These are phyloP conservation scores for Debaryomyces subglobosus DNA, from an alignment of 1,139 yeast species.

Conservation along the genomic window DNA sequence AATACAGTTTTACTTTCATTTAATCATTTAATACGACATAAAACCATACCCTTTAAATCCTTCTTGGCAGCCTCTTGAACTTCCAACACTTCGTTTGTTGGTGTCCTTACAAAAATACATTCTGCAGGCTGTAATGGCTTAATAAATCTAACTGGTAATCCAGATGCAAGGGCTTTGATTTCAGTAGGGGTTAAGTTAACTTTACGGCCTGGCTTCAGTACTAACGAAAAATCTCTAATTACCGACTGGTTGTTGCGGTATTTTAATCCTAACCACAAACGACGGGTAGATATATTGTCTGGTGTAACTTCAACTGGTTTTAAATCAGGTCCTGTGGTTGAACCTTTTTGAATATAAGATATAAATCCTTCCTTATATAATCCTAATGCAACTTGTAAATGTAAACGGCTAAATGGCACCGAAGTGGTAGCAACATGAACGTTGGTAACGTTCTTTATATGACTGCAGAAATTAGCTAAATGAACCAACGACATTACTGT, in stretches of 20 bases:
- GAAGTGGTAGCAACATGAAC: constrained; percentile 76
- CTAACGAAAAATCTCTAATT: constrained; percentile 66
- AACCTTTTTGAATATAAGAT: constrained; percentile 82
- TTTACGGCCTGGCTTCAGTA: constrained; percentile 84
- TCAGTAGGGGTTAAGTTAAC: constrained; percentile 67
- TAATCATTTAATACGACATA: constrained; percentile 70
- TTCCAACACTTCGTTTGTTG: constrained; percentile 62
- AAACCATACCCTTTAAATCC: constrained; percentile 72
- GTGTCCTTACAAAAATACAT: constrained; percentile 65
- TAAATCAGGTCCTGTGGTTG: constrained; percentile 85
- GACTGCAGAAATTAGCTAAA: constrained; percentile 85
- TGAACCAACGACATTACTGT: constrained; percentile 76
- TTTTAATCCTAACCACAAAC: constrained; percentile 90
- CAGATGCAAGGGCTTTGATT: constrained; percentile 72
- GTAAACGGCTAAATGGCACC: constrained; percentile 82
- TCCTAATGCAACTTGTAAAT: constrained; percentile 80
- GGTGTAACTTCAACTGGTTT: constrained; percentile 79
- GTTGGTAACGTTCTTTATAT: constrained; percentile 83
- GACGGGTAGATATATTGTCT: constrained; percentile 82
- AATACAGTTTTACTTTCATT: neutral
- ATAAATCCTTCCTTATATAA: constrained; percentile 91
- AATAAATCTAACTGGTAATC: constrained; percentile 72
- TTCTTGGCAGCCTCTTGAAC: constrained; percentile 83
- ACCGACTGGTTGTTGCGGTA: constrained; percentile 84
- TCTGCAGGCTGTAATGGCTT: constrained; percentile 91